phyloP scores from a whole-genome alignment of 257 asterid genomes.

The Nicotiana tomentosiformis region DNA sequence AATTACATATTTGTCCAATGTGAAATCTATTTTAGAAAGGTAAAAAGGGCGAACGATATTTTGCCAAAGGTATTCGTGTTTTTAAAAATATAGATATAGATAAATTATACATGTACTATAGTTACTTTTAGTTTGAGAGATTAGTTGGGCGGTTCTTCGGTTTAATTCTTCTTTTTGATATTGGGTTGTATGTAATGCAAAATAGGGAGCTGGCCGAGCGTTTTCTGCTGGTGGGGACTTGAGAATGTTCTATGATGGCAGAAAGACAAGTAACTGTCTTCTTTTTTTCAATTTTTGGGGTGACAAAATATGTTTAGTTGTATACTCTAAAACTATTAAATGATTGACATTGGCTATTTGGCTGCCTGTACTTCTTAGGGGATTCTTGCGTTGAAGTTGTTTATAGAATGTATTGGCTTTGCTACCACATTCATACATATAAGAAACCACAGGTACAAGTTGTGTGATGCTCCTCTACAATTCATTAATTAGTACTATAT shows the following conservation, averaged over 20 bases:
- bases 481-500: neutral
- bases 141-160: too few relatives aligned
- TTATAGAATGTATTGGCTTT: constrained; percentile 68
- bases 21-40: too few relatives aligned
- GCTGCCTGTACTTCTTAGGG: constrained; percentile 28
- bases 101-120: too few relatives aligned
- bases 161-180: neutral
- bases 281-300: neutral
- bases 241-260: constrained; percentile 75
- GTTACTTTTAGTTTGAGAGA: too few relatives aligned
- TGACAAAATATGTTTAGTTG: neutral
- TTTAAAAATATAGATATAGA: too few relatives aligned
- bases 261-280: constrained; percentile 43
- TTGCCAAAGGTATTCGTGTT: too few relatives aligned
- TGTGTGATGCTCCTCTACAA: neutral
- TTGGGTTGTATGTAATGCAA: neutral
- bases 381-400: constrained; percentile 75
- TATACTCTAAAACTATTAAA: neutral
- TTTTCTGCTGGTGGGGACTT: constrained; percentile 87
- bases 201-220: constrained; percentile 83
- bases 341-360: neutral
- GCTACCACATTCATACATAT: constrained; percentile 83
- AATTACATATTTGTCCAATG: neutral
- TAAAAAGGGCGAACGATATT: too few relatives aligned
- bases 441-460: constrained; percentile 66